phyloP scores from a whole-genome alignment of 129 eudicot species.

The Flaveria robusta region DNA sequence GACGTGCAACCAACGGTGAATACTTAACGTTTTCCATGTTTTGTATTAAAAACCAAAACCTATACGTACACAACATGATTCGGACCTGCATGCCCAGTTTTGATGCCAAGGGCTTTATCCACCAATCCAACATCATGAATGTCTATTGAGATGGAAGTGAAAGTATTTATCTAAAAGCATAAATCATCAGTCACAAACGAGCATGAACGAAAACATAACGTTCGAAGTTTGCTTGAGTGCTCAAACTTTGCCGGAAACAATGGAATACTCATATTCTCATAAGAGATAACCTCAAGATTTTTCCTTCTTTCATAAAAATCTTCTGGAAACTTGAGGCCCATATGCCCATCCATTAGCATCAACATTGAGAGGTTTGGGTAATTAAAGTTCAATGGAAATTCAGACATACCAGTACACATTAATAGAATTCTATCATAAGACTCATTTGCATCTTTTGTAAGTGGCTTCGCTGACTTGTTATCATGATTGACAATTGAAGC shows the following conservation, averaged over 20 bases:
- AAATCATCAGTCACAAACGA: not conserved
- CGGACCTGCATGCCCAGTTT: too few species aligned
- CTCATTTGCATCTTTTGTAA: not conserved
- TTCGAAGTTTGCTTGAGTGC: not conserved
- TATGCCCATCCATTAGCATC: not conserved
- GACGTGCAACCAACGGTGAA: too few species aligned
- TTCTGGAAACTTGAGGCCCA: not conserved
- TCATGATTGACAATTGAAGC: not conserved
- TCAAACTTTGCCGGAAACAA: not conserved
- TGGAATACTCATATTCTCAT: not conserved
- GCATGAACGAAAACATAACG: not conserved
- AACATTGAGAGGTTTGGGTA: not conserved
- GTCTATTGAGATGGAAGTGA: too few species aligned
- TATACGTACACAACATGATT: too few species aligned
- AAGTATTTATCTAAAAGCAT: too few species aligned
- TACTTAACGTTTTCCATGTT: too few species aligned
- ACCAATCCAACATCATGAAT: too few species aligned
- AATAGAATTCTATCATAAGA: slow-evolving; percentile 1
- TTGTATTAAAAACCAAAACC: too few species aligned
- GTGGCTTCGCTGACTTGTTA: not conserved
- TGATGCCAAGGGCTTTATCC: too few species aligned
- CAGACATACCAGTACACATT: not conserved
- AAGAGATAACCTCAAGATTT: not conserved
- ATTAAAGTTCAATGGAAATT: not conserved
- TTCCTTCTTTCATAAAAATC: not conserved